Evolutionary conservation across 176 grass and related monocot genomes (phyloP), one percentile per base, ranked within the genome.

Genomic region (Aechmea fasciata): DNA sequence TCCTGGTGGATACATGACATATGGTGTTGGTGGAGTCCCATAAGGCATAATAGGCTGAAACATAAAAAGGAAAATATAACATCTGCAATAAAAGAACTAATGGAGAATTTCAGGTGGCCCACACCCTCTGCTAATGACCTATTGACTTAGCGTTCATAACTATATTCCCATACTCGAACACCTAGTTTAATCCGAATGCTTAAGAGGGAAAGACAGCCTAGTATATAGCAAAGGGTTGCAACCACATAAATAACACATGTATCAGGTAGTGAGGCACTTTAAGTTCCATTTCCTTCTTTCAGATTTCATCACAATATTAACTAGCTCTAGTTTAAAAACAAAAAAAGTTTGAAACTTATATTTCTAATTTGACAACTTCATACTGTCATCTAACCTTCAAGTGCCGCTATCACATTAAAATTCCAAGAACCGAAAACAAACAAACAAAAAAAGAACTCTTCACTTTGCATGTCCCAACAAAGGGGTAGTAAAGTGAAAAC

Each of bases 1-100:
- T 72, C 85, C 83, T 78, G 90, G 90, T 74, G 94, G 87, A 79
- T 99, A 99, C 84, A 90, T 93, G 71, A 93, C 74, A 84, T 88
- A 99, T 72, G 86, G 87, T 22, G 82, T 73, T 9, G 84, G 75
- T 10, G 79, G 77, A 70, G 85, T 91, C 51, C 88, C 92, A 89
- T 89, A 96, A 10, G 90, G 84, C 50, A 99, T 90, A 77, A 99
- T 81, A 72, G 75, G 87, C 94, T 93, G 85, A 71, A 75, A 66
- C 75, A 70, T 70, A 54, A 12, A 53, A 70, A 67, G 52, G 17
- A 69, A 73, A 66, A 69, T 15, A 84, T 72, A 72, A 3, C 11
- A 2, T 77, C 23, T 68, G 64, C 66, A 59, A 63, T 20, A 20
- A 61, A 61, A 22, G n/a, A 18, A 61, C 4, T 61, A 22, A 10